Base-by-base conservation (phyloP, 768 basidiomycete species). In the Saitozyma sp. region DNA sequence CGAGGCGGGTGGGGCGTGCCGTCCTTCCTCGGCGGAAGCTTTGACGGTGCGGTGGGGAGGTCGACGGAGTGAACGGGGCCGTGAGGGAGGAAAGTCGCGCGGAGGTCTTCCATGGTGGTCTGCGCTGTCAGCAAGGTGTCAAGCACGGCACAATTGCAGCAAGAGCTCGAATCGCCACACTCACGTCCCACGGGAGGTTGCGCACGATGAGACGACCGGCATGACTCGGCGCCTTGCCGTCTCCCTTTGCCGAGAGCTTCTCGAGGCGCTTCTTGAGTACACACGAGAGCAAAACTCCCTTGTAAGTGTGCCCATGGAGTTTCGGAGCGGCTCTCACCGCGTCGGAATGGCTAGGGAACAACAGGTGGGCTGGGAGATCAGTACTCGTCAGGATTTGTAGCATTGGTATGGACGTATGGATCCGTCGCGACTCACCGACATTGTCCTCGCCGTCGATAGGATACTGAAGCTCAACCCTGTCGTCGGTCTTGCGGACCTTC, bases 301-400 rank as follows among this genome's bases (percentile, higher is more conserved):
- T 94, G 85, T 89, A 95, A 38, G 93, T 89, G 75, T 94, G 92
- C 1, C 91, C 91, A 74, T 98, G 92, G 1, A 98, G 84, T 77
- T 90, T 91, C 58, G 79, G 81, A 45, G 90, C 86, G 1, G 91
- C 89, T 9, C 87, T 85, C 45, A 84, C 82, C 0, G 94, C 92
- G 37, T 84, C 78, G 7, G 83, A 82, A 1, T 91, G 86, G 0
- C 85, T 86, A 1, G 83, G 78, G 78, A 93, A 94, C 6, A 92
- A 63, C 16, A 89, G 86, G 65, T 90, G 84, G 6, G 91, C 92
- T 88, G 60, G 29, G 8, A 46, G 29, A 29, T 29, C 38, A 37
- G 14, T 40, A 41, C 50, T 64, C 11, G 19, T 45, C 39, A 51
- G n/a, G 19, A 19, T 19, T 57, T 8, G 8, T 0, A 76, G 54